Percentiles rank a stretch among this genome's conserved stretches.
These are phyloP conservation scores for Coniochaeta sp. DNA, from an alignment of 2,329 filamentous ascomycete species.

Conservation along the genomic window DNA sequence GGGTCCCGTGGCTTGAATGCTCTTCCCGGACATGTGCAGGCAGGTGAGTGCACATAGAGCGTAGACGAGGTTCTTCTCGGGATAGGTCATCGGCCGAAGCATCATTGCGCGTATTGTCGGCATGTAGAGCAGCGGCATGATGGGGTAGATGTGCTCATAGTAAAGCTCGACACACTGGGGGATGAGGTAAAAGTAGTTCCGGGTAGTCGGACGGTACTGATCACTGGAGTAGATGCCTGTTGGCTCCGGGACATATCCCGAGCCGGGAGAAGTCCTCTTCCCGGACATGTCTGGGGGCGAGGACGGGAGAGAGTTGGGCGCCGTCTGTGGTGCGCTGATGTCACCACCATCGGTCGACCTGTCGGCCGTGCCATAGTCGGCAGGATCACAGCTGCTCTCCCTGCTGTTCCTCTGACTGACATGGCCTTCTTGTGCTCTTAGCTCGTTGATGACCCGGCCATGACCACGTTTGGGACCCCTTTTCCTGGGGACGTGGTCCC, in stretches of 20 bases:
- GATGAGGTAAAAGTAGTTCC: conserved; percentile 37
- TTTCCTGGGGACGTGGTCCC: conserved; percentile 57
- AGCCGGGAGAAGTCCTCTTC: neutral
- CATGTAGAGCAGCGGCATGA: conserved; percentile 54
- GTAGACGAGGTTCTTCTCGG: conserved; percentile 40
- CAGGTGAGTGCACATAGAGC: conserved; percentile 50
- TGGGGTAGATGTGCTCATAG: conserved; percentile 56
- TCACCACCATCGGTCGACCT: conserved; percentile 7
- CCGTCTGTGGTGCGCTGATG: neutral
- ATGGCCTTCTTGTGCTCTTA: conserved; percentile 42
- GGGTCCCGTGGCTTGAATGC: conserved; percentile 25
- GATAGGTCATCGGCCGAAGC: conserved; percentile 27
- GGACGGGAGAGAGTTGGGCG: conserved; percentile 12
- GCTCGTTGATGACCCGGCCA: conserved; percentile 55
- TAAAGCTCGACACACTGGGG: conserved; percentile 55
- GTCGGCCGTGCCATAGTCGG: conserved; percentile 16
- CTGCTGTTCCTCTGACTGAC: conserved; percentile 27
- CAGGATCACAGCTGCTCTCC: conserved; percentile 23
- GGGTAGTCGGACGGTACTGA: conserved; percentile 31
- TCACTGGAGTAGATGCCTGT: conserved; percentile 31
- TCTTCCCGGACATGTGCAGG: conserved; percentile 40
- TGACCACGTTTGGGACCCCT: conserved; percentile 56
- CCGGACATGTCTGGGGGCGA: neutral
- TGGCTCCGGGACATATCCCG: conserved; percentile 20
- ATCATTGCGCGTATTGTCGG: conserved; percentile 44